phyloP scores from a whole-genome alignment of 345 rosid species.

The Salix purpurea region DNA sequence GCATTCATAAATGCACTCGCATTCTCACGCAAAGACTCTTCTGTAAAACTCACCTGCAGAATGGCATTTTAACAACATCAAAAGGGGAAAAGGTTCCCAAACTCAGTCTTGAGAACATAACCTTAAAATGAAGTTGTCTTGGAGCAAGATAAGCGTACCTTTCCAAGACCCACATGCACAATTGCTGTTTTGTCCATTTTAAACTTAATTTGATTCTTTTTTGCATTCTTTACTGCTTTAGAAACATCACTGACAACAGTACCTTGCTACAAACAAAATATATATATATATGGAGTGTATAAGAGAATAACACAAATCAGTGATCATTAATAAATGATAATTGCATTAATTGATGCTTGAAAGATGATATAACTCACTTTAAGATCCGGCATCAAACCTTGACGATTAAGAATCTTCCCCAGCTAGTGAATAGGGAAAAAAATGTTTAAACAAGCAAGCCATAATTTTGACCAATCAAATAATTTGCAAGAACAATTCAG shows the following conservation, averaged over 20 bases:
- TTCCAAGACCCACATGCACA: slow-evolving; percentile 89
- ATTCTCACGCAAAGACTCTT: slow-evolving; percentile 72
- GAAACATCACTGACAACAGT: slow-evolving; percentile 70
- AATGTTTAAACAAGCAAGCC: slow-evolving; percentile 1
- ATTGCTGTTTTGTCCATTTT: slow-evolving; percentile 90
- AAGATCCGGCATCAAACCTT: slow-evolving; percentile 81
- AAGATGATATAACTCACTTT: slow-evolving; percentile 50
- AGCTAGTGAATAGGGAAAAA: slow-evolving; percentile 41
- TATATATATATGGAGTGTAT: slow-evolving; percentile 7
- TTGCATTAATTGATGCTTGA: background rate
- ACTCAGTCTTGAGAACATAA: background rate
- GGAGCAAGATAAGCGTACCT: slow-evolving; percentile 41
- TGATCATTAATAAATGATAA: background rate
- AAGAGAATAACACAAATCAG: slow-evolving; percentile 3
- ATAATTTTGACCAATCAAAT: background rate
- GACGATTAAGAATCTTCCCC: slow-evolving; percentile 80
- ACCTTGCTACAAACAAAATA: slow-evolving; percentile 56
- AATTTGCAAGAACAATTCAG: slow-evolving; percentile 1
- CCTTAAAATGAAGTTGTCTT: background rate
- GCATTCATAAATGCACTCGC: slow-evolving; percentile 90
- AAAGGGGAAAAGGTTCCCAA: background rate
- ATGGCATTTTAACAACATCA: background rate
- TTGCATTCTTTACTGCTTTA: slow-evolving; percentile 73
- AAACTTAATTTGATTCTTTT: slow-evolving; percentile 67
- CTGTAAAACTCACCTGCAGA: slow-evolving; percentile 64